Evolutionary conservation across 257 asterid species (phyloP), one percentile per base, ranked within the genome.

Genomic region (Orobanche coerulescens): DNA sequence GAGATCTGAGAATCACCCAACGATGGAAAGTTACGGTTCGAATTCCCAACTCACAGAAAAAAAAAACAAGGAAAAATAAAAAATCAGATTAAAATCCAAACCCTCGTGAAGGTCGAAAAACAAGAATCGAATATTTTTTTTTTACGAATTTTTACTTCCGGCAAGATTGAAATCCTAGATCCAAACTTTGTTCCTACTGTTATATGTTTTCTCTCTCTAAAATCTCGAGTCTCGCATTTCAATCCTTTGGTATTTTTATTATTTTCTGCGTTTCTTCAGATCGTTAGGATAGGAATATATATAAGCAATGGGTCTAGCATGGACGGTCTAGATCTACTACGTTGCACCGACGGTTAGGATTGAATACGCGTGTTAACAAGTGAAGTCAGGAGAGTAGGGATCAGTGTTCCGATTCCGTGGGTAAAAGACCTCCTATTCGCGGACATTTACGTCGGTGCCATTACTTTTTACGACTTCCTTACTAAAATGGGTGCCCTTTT

Each of bases 341-440:
- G 65, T 7, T 12, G 25, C 12, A 10, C 26, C 0, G 28, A 76
- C 76, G 80, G 82, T 1, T 48, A 46, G 1, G 80, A 79, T 77
- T 75, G 18, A 39, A 23, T 10, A 53, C 58, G 56, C 33, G 76
- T 71, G 72, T 20, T 43, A 12, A 18, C 65, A 51, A 72, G 30
- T 26, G 52, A 26, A 51, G 63, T 49, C 52, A 26, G 49, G 59
- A 53, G 40, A 22, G 57, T 67, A n/a, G 52, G 50, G 37, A 2
- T 31, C 61, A 22, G 61, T 23, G 49, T 22, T 64, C n/a, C 31
- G 25, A 39, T 22, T 49, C 12, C 34, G 12, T 23, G 12, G 33
- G 36, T 6, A 56, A 66, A 54, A 1, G 49, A 1, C 39, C 64
- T 43, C 13, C 5, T 40, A 42, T 66, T 18, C 16, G 57, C 0